phyloP scores from a whole-genome alignment of 129 eudicot species.

The sunflower (Helianthus annuus) region HanXRQr2.0-SUNRISE NC_035436.2:202568387-202568886 shows the following conservation, averaged over 20 bases:
- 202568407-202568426: constrained; percentile 65
- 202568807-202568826: background rate
- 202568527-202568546: constrained; percentile 14
- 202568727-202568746: background rate
- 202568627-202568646: constrained; percentile 12
- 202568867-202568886: background rate
- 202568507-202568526: constrained; percentile 20
- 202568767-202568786: constrained; percentile 8
- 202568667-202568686: background rate
- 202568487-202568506: constrained; percentile 8
- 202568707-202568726: background rate
- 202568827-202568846: background rate
- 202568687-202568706: background rate
- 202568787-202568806: constrained; percentile 9
- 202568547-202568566: background rate
- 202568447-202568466: constrained; percentile 1
- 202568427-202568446: constrained; percentile 83
- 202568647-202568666: background rate
- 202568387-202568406: constrained; percentile 82
- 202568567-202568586: constrained; percentile 5
- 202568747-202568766: background rate
- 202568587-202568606: background rate
- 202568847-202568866: constrained; percentile 6
- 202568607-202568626: background rate
- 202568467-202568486: constrained; percentile 9